phyloP scores from a whole-genome alignment of 805 yeast genomes.

The Pichia cephalocereana region DNA sequence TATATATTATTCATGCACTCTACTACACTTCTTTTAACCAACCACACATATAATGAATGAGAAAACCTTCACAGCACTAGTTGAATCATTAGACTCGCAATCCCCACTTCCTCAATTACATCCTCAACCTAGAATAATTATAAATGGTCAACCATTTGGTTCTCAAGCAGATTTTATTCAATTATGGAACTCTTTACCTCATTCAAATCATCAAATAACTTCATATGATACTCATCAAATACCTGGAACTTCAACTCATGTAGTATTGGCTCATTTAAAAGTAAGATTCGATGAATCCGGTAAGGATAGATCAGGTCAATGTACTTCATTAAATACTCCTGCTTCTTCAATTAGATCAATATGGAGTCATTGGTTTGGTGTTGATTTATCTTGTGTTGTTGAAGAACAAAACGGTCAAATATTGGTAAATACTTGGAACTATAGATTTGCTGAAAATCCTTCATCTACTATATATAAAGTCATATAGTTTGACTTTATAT shows the following conservation, averaged over 20 bases:
- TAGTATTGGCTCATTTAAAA: slow-evolving; percentile 40
- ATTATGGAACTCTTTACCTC: slow-evolving; percentile 47
- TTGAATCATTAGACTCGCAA: slow-evolving; percentile 19
- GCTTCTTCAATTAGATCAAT: slow-evolving; percentile 29
- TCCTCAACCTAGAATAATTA: slow-evolving; percentile 41
- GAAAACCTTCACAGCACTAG: slow-evolving; percentile 16
- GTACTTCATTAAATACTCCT: slow-evolving; percentile 38
- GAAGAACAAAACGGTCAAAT: slow-evolving; percentile 39
- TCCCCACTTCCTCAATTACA: slow-evolving; percentile 37
- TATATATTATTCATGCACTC: too few relatives aligned
- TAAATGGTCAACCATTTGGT: slow-evolving; percentile 51
- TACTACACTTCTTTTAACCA: neutral
- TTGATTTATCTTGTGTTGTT: slow-evolving; percentile 46
- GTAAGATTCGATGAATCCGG: slow-evolving; percentile 75
- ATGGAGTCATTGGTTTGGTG: slow-evolving; percentile 70
- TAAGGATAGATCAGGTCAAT: slow-evolving; percentile 52
- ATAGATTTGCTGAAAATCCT: slow-evolving; percentile 58
- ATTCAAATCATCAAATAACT: slow-evolving; percentile 54
- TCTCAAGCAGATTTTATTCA: slow-evolving; percentile 46
- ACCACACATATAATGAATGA: slow-evolving; percentile 3
- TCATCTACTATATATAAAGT: slow-evolving; percentile 32
- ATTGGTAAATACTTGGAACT: slow-evolving; percentile 51
- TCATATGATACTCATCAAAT: slow-evolving; percentile 58
- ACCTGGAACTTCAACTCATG: slow-evolving; percentile 17
- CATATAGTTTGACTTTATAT: neutral